Evolutionary conservation across 768 basidiomycete genomes (phyloP).

Genomic region (Naganishia antarctica): DNA sequence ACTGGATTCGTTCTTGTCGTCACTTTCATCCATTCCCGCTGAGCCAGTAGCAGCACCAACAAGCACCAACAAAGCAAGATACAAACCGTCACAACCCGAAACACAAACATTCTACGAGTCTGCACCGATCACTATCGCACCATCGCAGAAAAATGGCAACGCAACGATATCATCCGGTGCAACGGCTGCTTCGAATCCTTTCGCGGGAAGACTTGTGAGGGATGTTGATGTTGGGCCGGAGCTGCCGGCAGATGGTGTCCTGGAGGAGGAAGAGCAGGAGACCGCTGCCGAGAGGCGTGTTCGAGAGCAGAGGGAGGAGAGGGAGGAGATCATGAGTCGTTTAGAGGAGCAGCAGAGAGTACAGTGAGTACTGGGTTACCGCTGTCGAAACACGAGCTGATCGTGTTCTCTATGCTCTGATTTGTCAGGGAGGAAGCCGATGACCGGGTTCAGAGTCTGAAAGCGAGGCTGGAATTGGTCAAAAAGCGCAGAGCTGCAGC

Average conservation of each 20-base stretch:
- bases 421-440: slow-evolving; percentile 27
- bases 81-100: slow-evolving; percentile 33
- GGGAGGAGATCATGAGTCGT: slow-evolving; percentile 45
- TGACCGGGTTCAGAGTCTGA: slow-evolving; percentile 23
- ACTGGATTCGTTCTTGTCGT: slow-evolving; percentile 26
- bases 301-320: slow-evolving; percentile 39
- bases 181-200: slow-evolving; percentile 21
- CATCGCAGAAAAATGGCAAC: slow-evolving; percentile 19
- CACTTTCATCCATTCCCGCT: slow-evolving; percentile 13
- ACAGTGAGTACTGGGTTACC: slow-evolving; percentile 36
- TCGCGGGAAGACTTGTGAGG: slow-evolving; percentile 15
- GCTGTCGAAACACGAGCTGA: not conserved
- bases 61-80: slow-evolving; percentile 19
- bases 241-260: slow-evolving; percentile 48
- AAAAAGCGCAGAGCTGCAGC: slow-evolving; percentile 18
- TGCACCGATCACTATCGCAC: slow-evolving; percentile 36
- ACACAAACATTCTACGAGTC: slow-evolving; percentile 43
- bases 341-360: slow-evolving; percentile 46
- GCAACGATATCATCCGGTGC: slow-evolving; percentile 21
- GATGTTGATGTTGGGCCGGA: slow-evolving; percentile 27
- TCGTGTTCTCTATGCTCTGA: not conserved
- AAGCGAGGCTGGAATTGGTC: slow-evolving; percentile 19
- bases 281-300: slow-evolving; percentile 38
- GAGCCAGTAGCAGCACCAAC: not conserved
- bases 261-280: slow-evolving; percentile 38